These are phyloP conservation scores for Hirsutella minnesotensis DNA, from an alignment of 2,329 filamentous ascomycete species.

Conservation along the genomic window DNA sequence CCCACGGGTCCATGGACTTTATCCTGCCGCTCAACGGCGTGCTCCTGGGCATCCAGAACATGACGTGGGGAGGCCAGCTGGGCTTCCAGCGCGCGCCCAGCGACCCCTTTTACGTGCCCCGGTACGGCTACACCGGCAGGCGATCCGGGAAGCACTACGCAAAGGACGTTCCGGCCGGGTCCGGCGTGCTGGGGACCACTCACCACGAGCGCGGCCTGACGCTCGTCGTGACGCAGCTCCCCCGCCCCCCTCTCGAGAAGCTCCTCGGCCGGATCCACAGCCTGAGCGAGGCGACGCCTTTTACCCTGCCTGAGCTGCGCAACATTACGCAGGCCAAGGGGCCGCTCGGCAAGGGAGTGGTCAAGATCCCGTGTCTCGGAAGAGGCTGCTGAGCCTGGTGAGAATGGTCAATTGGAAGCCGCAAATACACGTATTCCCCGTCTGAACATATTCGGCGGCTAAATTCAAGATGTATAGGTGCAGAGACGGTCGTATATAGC, in stretches of 20 bases:
- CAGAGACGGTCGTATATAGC: no score
- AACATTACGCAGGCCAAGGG: slow-evolving; percentile 8
- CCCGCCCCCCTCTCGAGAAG: slow-evolving; percentile 66
- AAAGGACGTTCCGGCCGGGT: slow-evolving; percentile 38
- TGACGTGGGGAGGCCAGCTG: slow-evolving; percentile 63
- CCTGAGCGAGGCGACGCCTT: slow-evolving; percentile 29
- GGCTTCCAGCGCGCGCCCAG: slow-evolving; percentile 53
- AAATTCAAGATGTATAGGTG: no score
- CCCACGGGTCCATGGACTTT: slow-evolving; percentile 59
- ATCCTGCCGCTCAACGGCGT: slow-evolving; percentile 58
- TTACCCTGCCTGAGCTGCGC: slow-evolving; percentile 14
- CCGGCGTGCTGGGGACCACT: slow-evolving; percentile 56
- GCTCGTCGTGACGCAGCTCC: slow-evolving; percentile 49
- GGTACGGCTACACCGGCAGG: slow-evolving; percentile 6
- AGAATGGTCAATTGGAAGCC: no score
- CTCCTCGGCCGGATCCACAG: slow-evolving; percentile 57
- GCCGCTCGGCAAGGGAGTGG: slow-evolving; percentile 12
- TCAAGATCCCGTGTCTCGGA: slow-evolving; percentile 21
- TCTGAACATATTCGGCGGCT: no score
- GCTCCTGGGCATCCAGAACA: slow-evolving; percentile 63
- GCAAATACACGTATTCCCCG: neutral
- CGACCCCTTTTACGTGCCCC: slow-evolving; percentile 56
- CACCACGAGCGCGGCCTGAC: slow-evolving; percentile 69
- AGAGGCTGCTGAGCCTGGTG: slow-evolving; percentile 1
- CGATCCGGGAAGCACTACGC: slow-evolving; percentile 36